A percentile compares a stretch with the other conserved stretches of the same genome.
Conservation (phyloP, 2,329 filamentous ascomycete species). For the Colletotrichum simmondsii region DNA sequence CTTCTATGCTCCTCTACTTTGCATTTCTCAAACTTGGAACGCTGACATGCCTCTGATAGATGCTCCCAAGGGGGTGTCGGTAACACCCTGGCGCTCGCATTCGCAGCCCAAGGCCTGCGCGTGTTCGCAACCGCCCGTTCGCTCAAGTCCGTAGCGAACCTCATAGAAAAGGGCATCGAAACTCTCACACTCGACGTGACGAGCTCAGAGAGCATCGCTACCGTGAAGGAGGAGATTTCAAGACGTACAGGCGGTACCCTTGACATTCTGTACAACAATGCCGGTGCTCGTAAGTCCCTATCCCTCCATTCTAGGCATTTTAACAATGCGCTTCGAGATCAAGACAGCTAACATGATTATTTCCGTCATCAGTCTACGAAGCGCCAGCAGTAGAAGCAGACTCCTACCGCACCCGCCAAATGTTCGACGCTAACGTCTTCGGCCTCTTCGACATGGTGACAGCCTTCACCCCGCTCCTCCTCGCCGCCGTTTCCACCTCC, state of each 20-base stretch:
- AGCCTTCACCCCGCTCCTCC: constrained; percentile 50
- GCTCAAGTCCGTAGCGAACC: constrained; percentile 38
- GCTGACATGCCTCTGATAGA: neutral
- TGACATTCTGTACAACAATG: constrained; percentile 57
- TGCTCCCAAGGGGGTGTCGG: constrained; percentile 13
- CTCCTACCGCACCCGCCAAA: constrained; percentile 34
- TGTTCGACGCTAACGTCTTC: constrained; percentile 53
- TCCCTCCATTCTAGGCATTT: neutral
- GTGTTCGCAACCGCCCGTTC: constrained; percentile 29
- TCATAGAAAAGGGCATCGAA: constrained; percentile 46
- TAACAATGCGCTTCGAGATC: neutral
- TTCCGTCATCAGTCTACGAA: constrained; percentile 25
- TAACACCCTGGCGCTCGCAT: constrained; percentile 23
- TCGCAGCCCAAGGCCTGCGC: constrained; percentile 3
- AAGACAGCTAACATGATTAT: neutral
- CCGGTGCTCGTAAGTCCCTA: constrained; percentile 43
- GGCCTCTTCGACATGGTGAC: constrained; percentile 50
- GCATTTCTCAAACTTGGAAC: neutral
- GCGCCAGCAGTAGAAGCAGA: constrained; percentile 38
- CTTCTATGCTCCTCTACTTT: neutral
- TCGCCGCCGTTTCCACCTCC: constrained; percentile 38
- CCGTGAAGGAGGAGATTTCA: constrained; percentile 40
- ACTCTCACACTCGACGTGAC: constrained; percentile 55
- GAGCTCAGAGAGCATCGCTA: constrained; percentile 44
- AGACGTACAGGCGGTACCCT: constrained; percentile 48